Conservation (phyloP, 805 yeast genomes). For the Zygosaccharomyces siamensis region DNA sequence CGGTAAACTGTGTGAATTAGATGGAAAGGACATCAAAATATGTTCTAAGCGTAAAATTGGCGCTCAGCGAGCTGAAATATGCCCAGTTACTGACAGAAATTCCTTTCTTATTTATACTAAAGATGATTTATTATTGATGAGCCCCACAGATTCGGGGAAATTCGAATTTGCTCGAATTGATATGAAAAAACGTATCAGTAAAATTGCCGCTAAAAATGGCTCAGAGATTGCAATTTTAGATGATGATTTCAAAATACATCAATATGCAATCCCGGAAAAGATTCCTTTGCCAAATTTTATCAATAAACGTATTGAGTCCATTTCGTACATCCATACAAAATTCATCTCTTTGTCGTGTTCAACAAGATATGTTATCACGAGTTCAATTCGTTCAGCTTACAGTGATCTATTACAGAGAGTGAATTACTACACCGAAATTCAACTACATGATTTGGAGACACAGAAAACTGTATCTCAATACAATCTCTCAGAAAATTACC, state of each 20-base stretch:
- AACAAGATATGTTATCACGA: constrained; percentile 15
- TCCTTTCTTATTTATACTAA: constrained; percentile 9
- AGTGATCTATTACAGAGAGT: constrained; percentile 5
- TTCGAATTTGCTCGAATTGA: constrained; percentile 3
- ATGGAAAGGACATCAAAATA: constrained; percentile 2
- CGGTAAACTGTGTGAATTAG: constrained; percentile 17
- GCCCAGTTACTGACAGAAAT: constrained; percentile 8
- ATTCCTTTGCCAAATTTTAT: neutral
- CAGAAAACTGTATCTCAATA: constrained; percentile 6
- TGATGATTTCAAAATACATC: constrained; percentile 1
- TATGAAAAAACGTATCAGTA: neutral
- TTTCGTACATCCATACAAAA: constrained; percentile 13
- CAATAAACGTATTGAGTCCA: constrained; percentile 1
- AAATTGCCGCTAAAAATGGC: constrained; percentile 2
- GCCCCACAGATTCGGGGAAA: neutral
- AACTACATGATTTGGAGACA: constrained; percentile 16
- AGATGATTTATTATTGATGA: constrained; percentile 12
- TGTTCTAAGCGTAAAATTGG: constrained; percentile 8
- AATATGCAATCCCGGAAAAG: constrained; percentile 2
- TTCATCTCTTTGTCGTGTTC: constrained; percentile 15
- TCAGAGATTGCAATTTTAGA: constrained; percentile 1
- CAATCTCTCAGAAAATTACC: constrained; percentile 17
- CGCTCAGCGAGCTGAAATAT: constrained; percentile 7
- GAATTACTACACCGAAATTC: constrained; percentile 10
- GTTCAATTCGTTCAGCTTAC: constrained; percentile 11